Evolutionary conservation across 2,329 filamentous ascomycete genomes (phyloP).

Genomic region (Ustulina deusta): DNA sequence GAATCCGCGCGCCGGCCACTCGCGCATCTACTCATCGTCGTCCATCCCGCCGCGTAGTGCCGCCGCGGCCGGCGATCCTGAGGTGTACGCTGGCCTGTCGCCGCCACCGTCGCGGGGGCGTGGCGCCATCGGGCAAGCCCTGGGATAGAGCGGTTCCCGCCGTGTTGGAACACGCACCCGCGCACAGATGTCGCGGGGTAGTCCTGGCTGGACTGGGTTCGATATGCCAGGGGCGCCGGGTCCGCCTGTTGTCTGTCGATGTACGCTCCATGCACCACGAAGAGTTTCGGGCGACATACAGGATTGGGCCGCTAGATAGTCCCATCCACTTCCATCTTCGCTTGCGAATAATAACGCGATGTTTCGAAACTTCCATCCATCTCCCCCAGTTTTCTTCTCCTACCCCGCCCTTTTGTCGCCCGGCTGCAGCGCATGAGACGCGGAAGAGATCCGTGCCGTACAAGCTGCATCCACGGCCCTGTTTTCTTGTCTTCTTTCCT

Average conservation of each 20-base stretch:
- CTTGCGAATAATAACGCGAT: slow-evolving; percentile 24
- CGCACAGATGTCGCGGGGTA: background rate
- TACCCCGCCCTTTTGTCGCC: background rate
- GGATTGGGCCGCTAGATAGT: slow-evolving; percentile 1
- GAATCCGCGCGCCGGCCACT: slow-evolving; percentile 47
- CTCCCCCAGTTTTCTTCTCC: background rate
- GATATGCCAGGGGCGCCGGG: slow-evolving; percentile 31
- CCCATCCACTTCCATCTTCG: slow-evolving; percentile 1
- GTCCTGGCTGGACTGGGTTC: slow-evolving; percentile 29
- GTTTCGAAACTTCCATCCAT: background rate
- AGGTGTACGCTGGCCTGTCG: slow-evolving; percentile 60
- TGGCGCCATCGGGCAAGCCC: slow-evolving; percentile 65
- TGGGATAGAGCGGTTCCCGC: slow-evolving; percentile 56
- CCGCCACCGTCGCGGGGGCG: slow-evolving; percentile 60
- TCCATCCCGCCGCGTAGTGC: slow-evolving; percentile 59
- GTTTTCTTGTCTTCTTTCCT: slow-evolving; percentile 27
- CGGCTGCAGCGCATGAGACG: slow-evolving; percentile 2
- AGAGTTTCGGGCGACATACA: background rate
- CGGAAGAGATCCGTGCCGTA: background rate
- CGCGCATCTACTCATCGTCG: slow-evolving; percentile 59
- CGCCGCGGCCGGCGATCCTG: slow-evolving; percentile 56
- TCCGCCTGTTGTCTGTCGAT: slow-evolving; percentile 18
- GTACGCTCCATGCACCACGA: background rate
- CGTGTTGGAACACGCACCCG: background rate
- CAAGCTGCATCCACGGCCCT: slow-evolving; percentile 12